Conservation (phyloP, 2,329 filamentous ascomycete genomes). For the Penicillium palitans region DNA sequence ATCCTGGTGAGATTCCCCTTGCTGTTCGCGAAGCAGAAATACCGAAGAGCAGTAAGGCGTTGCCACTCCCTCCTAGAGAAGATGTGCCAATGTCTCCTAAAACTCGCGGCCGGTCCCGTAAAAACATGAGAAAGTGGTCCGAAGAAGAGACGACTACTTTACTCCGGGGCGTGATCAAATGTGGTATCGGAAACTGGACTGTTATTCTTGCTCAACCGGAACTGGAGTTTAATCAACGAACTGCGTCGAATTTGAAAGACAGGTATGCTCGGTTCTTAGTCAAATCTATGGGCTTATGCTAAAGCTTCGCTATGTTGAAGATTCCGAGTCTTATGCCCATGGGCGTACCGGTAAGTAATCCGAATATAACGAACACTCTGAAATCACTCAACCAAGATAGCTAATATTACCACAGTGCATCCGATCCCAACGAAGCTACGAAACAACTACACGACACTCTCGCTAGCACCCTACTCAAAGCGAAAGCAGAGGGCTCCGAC, state of each 20-base stretch:
- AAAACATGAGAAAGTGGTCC: constrained; percentile 57
- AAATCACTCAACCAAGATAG: not conserved
- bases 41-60: constrained; percentile 2
- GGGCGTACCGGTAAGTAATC: constrained; percentile 42
- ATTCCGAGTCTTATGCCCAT: constrained; percentile 57
- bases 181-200: constrained; percentile 66
- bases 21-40: constrained; percentile 11
- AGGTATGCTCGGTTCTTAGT: constrained; percentile 37
- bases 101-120: constrained; percentile 45
- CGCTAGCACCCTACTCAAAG: constrained; percentile 34
- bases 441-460: constrained; percentile 40
- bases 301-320: constrained; percentile 31
- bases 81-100: constrained; percentile 35
- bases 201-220: constrained; percentile 59
- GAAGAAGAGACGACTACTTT: constrained; percentile 62
- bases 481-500: constrained; percentile 30
- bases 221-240: constrained; percentile 58
- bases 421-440: constrained; percentile 40
- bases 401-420: constrained; percentile 23
- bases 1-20: constrained; percentile 6
- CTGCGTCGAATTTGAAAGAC: constrained; percentile 65
- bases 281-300: constrained; percentile 10
- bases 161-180: constrained; percentile 59
- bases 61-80: constrained; percentile 12
- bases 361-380: not conserved